Evolutionary conservation across 2,329 filamentous ascomycete species (phyloP).

Genomic region (Alternaria angustiovoidea): DNA sequence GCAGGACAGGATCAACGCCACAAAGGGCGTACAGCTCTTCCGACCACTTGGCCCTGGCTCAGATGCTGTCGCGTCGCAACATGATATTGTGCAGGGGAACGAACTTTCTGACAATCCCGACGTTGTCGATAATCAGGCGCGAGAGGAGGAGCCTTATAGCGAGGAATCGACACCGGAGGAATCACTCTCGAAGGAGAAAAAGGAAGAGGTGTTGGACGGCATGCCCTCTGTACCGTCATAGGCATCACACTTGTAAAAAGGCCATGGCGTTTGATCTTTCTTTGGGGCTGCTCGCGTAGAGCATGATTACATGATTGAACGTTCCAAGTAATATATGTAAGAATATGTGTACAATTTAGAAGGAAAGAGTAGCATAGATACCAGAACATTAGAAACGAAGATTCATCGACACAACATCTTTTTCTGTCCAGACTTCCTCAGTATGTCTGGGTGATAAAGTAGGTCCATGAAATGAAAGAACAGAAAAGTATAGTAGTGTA

Average conservation of each 20-base stretch:
- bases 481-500: neutral
- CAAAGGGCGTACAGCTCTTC: slow-evolving; percentile 50
- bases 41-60: slow-evolving; percentile 43
- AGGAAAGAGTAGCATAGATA: neutral
- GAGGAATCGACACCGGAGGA: slow-evolving; percentile 6
- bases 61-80: slow-evolving; percentile 1
- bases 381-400: neutral
- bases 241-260: neutral
- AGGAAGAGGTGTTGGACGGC: slow-evolving; percentile 8
- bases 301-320: neutral
- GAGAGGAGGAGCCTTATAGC: neutral
- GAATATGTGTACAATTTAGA: slow-evolving; percentile 2
- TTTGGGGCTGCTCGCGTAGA: neutral
- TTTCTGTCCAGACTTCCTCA: neutral
- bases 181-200: slow-evolving; percentile 5
- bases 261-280: neutral
- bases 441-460: neutral
- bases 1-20: slow-evolving; percentile 62
- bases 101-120: neutral
- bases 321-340: slow-evolving; percentile 1
- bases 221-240: slow-evolving; percentile 13
- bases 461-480: neutral
- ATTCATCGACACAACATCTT: neutral
- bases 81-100: neutral
- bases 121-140: neutral